Conservation (phyloP, 352 stramenopile genomes). For the Halophytophthora polymorphica region DNA sequence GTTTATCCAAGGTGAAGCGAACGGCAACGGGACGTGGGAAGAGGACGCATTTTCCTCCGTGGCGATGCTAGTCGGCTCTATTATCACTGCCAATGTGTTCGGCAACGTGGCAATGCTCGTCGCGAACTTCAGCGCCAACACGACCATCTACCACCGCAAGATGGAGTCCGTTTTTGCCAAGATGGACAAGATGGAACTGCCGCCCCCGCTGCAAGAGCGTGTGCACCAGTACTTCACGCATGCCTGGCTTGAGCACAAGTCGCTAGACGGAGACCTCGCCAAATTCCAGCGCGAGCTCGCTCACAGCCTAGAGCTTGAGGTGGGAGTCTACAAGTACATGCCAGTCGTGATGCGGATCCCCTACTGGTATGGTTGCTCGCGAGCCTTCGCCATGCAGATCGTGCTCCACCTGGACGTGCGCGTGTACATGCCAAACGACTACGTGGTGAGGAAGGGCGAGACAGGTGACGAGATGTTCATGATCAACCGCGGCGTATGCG, state of each 20-base stretch:
- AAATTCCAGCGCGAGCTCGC: conserved; percentile 53
- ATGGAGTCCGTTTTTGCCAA: conserved; percentile 51
- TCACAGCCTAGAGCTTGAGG: conserved; percentile 60
- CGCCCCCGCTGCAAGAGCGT: conserved; percentile 40
- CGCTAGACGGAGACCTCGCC: conserved; percentile 46
- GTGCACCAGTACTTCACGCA: conserved; percentile 75
- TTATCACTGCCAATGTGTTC: conserved; percentile 55
- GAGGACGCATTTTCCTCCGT: conserved; percentile 41
- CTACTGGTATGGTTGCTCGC: conserved; percentile 37
- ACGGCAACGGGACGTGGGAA: conserved; percentile 14
- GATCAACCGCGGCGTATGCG: conserved; percentile 51
- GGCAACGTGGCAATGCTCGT: conserved; percentile 58
- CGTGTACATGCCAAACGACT: conserved; percentile 63
- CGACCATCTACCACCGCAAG: conserved; percentile 48
- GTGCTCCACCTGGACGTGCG: conserved; percentile 41
- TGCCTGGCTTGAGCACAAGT: conserved; percentile 65
- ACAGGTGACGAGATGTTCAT: conserved; percentile 59
- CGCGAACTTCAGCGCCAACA: conserved; percentile 52
- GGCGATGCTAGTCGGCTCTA: conserved; percentile 38
- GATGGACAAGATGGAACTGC: conserved; percentile 56
- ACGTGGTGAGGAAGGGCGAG: conserved; percentile 48
- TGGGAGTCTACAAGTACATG: conserved; percentile 74
- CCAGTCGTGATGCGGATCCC: conserved; percentile 45
- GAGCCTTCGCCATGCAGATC: conserved; percentile 57
- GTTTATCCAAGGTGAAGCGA: conserved; percentile 38